These are phyloP conservation scores for Leishmania amazonensis DNA, from an alignment of 208 protist genomes.

Conservation along the genomic window DNA sequence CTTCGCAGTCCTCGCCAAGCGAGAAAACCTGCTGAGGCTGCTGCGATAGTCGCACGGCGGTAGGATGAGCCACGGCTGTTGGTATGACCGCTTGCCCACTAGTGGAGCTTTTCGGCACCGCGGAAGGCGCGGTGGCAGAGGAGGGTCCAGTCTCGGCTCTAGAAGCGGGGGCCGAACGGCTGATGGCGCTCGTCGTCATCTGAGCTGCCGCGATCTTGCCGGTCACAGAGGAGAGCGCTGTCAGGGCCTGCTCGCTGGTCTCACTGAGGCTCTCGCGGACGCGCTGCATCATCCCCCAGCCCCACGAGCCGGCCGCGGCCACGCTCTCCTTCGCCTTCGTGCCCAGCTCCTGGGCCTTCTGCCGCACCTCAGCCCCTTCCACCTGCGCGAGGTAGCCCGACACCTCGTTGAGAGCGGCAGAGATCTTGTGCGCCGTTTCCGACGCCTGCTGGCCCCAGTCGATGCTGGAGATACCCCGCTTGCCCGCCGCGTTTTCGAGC, in stretches of 20 bases:
- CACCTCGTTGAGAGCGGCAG: constrained; percentile 33
- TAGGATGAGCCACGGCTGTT: not conserved
- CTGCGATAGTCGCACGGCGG: not conserved
- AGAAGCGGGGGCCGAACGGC: constrained; percentile 23
- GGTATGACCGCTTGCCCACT: constrained; percentile 31
- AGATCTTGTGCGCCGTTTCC: constrained; percentile 19
- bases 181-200: not conserved
- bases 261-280: constrained; percentile 52
- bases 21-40: constrained; percentile 45
- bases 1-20: constrained; percentile 50
- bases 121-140: not conserved
- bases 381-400: constrained; percentile 25
- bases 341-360: constrained; percentile 54
- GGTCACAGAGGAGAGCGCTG: constrained; percentile 5
- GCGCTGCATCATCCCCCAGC: constrained; percentile 54
- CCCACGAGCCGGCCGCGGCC: constrained; percentile 65
- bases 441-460: constrained; percentile 26
- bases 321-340: constrained; percentile 55
- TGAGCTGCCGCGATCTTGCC: constrained; percentile 2
- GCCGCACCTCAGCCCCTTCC: constrained; percentile 40
- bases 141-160: not conserved
- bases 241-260: constrained; percentile 25
- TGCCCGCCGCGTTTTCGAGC: not conserved
- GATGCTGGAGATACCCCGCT: not conserved
- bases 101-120: constrained; percentile 17